Evolutionary conservation across 345 rosid species (phyloP).

Genomic region (Salix suchowensis): DNA sequence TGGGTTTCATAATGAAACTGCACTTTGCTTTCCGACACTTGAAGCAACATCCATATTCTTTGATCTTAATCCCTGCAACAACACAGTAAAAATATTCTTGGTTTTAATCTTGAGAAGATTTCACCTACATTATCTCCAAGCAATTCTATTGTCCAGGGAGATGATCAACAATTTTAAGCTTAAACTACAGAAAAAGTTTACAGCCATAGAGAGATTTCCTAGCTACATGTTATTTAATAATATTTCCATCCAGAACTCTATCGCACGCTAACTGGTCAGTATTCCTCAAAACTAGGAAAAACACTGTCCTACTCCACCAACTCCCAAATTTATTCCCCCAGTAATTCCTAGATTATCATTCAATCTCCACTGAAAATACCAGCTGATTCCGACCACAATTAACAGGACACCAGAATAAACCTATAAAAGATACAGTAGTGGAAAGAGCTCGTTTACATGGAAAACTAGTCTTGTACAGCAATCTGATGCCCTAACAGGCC

Average conservation of each 20-base stretch:
- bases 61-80: not conserved
- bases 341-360: not conserved
- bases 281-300: not conserved
- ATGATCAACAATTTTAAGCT: not conserved
- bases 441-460: not conserved
- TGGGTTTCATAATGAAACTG: not conserved
- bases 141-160: not conserved
- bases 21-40: not conserved
- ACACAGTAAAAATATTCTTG: not conserved
- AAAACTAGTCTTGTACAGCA: not conserved
- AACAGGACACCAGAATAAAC: not conserved
- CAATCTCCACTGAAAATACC: not conserved
- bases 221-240: not conserved
- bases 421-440: not conserved
- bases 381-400: no score
- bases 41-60: not conserved
- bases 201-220: not conserved
- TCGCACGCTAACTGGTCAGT: not conserved
- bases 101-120: not conserved
- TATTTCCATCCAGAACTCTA: not conserved
- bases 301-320: not conserved
- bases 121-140: not conserved
- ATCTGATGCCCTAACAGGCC: not conserved
- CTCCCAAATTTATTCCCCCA: not conserved
- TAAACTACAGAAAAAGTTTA: not conserved